A percentile compares a stretch with the other conserved stretches of the same genome.
Evolutionary conservation across 768 basidiomycete species (phyloP).

Genomic region (Tulasnella sp.): DNA sequence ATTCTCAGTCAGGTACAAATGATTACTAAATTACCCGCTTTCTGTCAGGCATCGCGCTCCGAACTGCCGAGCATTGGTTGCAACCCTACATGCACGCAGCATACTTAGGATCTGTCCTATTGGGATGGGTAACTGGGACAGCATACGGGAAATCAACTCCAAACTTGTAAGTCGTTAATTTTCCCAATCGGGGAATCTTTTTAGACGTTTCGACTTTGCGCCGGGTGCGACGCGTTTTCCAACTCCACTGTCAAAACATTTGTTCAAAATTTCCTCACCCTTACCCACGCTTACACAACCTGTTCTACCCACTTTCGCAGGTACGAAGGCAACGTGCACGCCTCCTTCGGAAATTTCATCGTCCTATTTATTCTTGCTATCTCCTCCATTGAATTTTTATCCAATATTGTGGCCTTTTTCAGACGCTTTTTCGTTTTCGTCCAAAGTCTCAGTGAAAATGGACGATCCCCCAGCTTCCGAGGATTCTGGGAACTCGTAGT

Average conservation of each 20-base stretch:
- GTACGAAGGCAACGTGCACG: slow-evolving; percentile 42
- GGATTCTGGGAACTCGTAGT: not conserved
- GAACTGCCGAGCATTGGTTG: slow-evolving; percentile 58
- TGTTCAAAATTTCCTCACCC: too few relatives aligned
- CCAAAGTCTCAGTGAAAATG: slow-evolving; percentile 6
- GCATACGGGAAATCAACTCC: slow-evolving; percentile 71
- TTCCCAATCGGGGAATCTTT: slow-evolving; percentile 4
- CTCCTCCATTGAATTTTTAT: slow-evolving; percentile 36
- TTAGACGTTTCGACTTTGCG: not conserved
- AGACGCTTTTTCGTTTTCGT: slow-evolving; percentile 9
- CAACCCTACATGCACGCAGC: slow-evolving; percentile 43
- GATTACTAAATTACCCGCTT: not conserved
- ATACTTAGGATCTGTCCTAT: slow-evolving; percentile 46
- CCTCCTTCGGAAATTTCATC: slow-evolving; percentile 46
- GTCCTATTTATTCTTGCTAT: slow-evolving; percentile 35
- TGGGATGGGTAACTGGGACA: slow-evolving; percentile 56
- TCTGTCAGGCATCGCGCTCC: slow-evolving; percentile 57
- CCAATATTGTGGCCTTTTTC: not conserved
- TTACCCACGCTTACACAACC: too few relatives aligned
- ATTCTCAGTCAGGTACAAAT: not conserved
- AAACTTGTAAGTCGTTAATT: slow-evolving; percentile 50
- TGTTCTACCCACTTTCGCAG: too few relatives aligned
- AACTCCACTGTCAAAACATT: too few relatives aligned
- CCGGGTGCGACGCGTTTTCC: too few relatives aligned
- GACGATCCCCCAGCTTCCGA: not conserved